phyloP scores from a whole-genome alignment of 179 eudicot species.

The Pouteria campechiana region DNA sequence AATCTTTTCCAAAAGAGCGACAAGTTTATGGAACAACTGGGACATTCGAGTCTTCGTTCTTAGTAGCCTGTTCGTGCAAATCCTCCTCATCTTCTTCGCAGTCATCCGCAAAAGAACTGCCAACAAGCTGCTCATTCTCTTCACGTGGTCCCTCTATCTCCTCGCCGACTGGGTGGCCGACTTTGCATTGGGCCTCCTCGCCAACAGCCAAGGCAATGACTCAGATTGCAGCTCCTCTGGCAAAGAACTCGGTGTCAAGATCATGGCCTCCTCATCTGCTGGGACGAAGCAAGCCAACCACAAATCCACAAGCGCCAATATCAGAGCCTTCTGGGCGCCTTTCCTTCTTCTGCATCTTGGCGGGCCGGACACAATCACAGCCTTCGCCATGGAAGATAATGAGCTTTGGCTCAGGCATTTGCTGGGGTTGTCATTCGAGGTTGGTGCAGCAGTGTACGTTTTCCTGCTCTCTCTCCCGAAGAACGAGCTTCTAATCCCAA shows the following conservation, averaged over 20 bases:
- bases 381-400: conserved; percentile 17
- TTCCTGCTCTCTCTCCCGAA: conserved; percentile 6
- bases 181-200: conserved; percentile 12
- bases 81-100: conserved; percentile 9
- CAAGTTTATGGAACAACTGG: conserved; percentile 16
- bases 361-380: conserved; percentile 22
- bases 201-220: neutral
- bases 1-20: too few species aligned
- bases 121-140: neutral
- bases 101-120: conserved; percentile 16
- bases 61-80: conserved; percentile 12
- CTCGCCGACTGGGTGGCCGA: conserved; percentile 15
- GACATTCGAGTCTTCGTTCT: conserved; percentile 12
- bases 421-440: conserved; percentile 11
- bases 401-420: conserved; percentile 15
- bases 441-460: conserved; percentile 10
- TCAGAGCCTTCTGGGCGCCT: conserved; percentile 24
- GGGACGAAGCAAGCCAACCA: too few species aligned
- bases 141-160: conserved; percentile 13
- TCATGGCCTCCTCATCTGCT: too few species aligned
- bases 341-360: conserved; percentile 18
- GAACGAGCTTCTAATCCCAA: conserved; percentile 6
- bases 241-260: neutral
- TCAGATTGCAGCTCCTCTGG: neutral
- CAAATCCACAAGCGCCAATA: too few species aligned